Evolutionary conservation across 139 green algal species (phyloP).

Genomic region (Volvox africanus): DNA sequence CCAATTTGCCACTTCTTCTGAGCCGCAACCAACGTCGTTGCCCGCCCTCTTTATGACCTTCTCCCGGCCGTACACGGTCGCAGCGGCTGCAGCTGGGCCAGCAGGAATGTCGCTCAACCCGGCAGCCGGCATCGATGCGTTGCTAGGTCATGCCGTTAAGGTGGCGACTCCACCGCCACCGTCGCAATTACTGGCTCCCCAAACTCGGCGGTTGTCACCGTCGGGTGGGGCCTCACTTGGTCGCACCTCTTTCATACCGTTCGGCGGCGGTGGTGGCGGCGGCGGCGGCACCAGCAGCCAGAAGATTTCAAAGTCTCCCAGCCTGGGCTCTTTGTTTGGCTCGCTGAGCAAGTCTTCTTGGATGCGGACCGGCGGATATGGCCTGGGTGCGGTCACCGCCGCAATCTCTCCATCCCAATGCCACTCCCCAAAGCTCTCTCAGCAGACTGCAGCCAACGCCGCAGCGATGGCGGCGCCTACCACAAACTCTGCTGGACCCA

Average conservation of each 20-base stretch:
- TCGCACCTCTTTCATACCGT: background rate
- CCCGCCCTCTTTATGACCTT: conserved; percentile 37
- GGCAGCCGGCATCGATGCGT: background rate
- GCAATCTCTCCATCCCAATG: background rate
- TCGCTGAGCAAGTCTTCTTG: background rate
- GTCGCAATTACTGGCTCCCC: background rate
- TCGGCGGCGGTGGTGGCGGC: background rate
- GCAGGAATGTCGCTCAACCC: background rate
- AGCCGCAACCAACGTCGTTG: background rate
- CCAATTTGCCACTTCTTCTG: too few species aligned
- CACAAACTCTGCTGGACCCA: background rate
- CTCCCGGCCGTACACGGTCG: conserved; percentile 4
- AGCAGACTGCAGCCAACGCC: background rate
- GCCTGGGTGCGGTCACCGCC: background rate
- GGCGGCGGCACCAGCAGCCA: background rate
- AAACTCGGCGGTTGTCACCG: background rate
- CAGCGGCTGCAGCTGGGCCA: background rate
- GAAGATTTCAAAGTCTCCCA: conserved; percentile 12
- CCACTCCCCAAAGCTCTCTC: too few species aligned
- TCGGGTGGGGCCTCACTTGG: background rate
- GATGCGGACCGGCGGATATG: background rate
- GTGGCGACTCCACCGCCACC: too few species aligned
- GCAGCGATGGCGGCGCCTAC: background rate
- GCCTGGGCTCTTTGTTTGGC: background rate
- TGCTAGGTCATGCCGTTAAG: too few species aligned